Evolutionary conservation across 805 yeast genomes (phyloP).

Genomic region (Kregervanrija pseudodelftensis): DNA sequence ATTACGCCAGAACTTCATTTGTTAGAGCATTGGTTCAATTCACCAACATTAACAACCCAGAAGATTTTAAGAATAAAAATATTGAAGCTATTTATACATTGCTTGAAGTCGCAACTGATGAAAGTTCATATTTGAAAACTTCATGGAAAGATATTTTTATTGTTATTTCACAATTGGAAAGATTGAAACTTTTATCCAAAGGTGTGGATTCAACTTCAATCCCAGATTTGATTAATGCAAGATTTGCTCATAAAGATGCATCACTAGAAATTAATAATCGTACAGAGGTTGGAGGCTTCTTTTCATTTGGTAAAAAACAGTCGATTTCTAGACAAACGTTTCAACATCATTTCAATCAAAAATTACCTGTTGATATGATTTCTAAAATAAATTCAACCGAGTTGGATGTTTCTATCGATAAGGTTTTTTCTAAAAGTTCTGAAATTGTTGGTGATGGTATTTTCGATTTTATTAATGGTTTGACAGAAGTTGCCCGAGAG

Average conservation of each 20-base stretch:
- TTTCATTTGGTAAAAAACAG: constrained; percentile 43
- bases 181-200: constrained; percentile 79
- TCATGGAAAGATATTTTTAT: constrained; percentile 84
- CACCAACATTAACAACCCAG: constrained; percentile 69
- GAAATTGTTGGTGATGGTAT: constrained; percentile 78
- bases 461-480: constrained; percentile 77
- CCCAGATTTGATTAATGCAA: constrained; percentile 80
- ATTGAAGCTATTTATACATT: constrained; percentile 71
- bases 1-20: constrained; percentile 81
- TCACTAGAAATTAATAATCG: constrained; percentile 26
- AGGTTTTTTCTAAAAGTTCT: constrained; percentile 77
- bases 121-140: constrained; percentile 64
- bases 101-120: constrained; percentile 68
- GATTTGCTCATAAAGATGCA: constrained; percentile 44
- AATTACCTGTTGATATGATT: constrained; percentile 51
- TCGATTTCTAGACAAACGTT: constrained; percentile 63
- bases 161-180: constrained; percentile 83
- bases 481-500: constrained; percentile 79
- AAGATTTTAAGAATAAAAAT: constrained; percentile 72
- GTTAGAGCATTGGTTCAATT: constrained; percentile 86
- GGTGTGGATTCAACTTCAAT: constrained; percentile 79
- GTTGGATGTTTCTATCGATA: constrained; percentile 74
- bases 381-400: constrained; percentile 56
- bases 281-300: constrained; percentile 29
- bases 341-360: constrained; percentile 65